These are phyloP conservation scores for Neurospora crassa DNA, from an alignment of 2,329 filamentous ascomycete species.

Conservation along the genomic window DNA sequence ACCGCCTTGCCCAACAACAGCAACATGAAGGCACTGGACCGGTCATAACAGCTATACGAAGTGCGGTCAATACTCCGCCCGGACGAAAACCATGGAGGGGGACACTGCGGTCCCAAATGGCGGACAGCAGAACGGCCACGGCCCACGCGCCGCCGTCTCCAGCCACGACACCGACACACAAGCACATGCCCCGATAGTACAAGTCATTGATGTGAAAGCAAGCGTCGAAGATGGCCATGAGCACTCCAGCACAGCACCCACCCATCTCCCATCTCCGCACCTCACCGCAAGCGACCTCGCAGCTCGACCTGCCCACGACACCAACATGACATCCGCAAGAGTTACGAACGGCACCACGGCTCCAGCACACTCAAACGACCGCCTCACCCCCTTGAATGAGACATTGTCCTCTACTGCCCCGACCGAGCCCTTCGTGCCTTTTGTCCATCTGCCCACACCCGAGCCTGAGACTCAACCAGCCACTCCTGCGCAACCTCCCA, in stretches of 20 bases:
- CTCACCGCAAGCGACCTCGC: not conserved
- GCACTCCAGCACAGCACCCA: not conserved
- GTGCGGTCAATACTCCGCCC: not conserved
- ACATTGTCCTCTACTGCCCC: not conserved
- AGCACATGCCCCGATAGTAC: not conserved
- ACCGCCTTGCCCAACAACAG: not conserved
- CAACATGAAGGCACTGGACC: not conserved
- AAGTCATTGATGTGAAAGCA: not conserved
- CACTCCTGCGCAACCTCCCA: not conserved
- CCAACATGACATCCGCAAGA: not conserved
- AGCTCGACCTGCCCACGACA: not conserved
- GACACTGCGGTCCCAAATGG: not conserved
- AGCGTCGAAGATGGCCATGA: not conserved
- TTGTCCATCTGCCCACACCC: not conserved
- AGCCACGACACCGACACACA: not conserved
- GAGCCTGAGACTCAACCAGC: constrained; percentile 1
- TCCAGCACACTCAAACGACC: constrained; percentile 17
- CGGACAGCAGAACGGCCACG: not conserved
- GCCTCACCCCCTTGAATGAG: constrained; percentile 15
- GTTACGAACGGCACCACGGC: constrained; percentile 14
- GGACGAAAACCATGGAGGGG: not conserved
- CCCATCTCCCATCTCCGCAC: not conserved
- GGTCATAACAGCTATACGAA: not conserved
- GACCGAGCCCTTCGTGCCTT: not conserved
- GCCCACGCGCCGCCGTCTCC: not conserved